phyloP scores from a whole-genome alignment of 371 early-diverging fungal genomes.

The Rhizopus arrhizus region DNA sequence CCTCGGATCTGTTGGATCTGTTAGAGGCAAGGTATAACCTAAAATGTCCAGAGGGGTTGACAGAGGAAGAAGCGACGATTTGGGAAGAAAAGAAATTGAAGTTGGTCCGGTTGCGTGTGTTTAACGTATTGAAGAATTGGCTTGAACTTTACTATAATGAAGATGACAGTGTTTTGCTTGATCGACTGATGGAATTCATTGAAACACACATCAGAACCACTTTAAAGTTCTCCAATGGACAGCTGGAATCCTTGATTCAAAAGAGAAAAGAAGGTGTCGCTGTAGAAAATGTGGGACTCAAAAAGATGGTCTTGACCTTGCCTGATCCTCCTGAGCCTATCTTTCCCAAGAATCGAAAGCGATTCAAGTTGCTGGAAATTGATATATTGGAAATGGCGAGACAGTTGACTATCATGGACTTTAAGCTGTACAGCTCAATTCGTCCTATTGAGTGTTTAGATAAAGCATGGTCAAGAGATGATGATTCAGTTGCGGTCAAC shows the following conservation, averaged over 20 bases:
- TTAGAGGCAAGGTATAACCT: constrained; percentile 75
- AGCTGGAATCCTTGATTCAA: constrained; percentile 66
- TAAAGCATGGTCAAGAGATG: constrained; percentile 86
- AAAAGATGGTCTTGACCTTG: constrained; percentile 67
- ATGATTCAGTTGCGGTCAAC: constrained; percentile 53
- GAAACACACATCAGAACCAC: constrained; percentile 64
- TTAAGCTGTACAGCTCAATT: constrained; percentile 76
- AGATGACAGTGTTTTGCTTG: constrained; percentile 62
- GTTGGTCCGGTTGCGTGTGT: constrained; percentile 83
- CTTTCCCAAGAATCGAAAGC: constrained; percentile 67
- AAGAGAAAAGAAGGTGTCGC: constrained; percentile 53
- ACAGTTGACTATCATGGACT: constrained; percentile 91
- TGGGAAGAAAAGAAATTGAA: constrained; percentile 87
- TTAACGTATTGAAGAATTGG: constrained; percentile 89
- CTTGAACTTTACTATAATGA: constrained; percentile 82
- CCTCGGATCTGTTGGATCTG: constrained; percentile 67
- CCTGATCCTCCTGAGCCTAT: constrained; percentile 72
- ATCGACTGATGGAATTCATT: constrained; percentile 76
- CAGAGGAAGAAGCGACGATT: constrained; percentile 59
- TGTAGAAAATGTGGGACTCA: constrained; percentile 42
- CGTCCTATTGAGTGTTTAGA: constrained; percentile 84
- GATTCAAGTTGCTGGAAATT: constrained; percentile 76
- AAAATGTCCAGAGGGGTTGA: constrained; percentile 67
- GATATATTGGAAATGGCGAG: constrained; percentile 93
- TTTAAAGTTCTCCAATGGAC: constrained; percentile 66